Conservation (phyloP, 768 basidiomycete genomes). For the Tephrocybe sp. region DNA sequence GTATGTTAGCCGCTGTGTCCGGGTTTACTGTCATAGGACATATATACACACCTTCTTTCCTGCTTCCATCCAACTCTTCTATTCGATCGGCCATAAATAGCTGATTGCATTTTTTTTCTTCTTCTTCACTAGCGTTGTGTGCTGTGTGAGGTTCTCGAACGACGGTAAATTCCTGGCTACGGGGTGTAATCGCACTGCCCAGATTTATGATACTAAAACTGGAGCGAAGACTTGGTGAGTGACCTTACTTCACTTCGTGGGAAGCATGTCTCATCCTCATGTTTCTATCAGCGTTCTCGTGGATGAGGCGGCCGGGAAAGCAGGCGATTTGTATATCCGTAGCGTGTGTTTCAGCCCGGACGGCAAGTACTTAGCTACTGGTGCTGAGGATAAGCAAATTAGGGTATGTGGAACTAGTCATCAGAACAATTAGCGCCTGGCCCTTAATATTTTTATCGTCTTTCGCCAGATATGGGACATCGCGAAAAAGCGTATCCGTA, state of each 20-base stretch:
- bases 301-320: slow-evolving; percentile 72
- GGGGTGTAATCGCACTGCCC: slow-evolving; percentile 93
- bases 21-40: background rate
- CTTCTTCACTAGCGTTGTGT: slow-evolving; percentile 48
- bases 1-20: slow-evolving; percentile 36
- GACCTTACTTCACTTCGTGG: slow-evolving; percentile 2
- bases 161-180: slow-evolving; percentile 94
- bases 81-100: background rate
- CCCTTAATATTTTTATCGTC: slow-evolving; percentile 18
- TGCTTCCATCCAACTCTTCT: background rate
- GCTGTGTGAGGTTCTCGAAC: slow-evolving; percentile 92
- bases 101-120: background rate
- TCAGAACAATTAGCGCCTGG: background rate
- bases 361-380: slow-evolving; percentile 87
- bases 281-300: slow-evolving; percentile 57
- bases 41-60: background rate
- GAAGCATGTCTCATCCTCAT: slow-evolving; percentile 6
- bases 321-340: slow-evolving; percentile 87
- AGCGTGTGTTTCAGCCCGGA: slow-evolving; percentile 91
- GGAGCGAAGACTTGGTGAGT: slow-evolving; percentile 82
- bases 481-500: slow-evolving; percentile 72
- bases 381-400: slow-evolving; percentile 89
- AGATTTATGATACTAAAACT: slow-evolving; percentile 92
- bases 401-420: slow-evolving; percentile 52
- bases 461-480: slow-evolving; percentile 86